Evolutionary conservation across 345 rosid genomes (phyloP).

Genomic region (Psidium guajava): DNA sequence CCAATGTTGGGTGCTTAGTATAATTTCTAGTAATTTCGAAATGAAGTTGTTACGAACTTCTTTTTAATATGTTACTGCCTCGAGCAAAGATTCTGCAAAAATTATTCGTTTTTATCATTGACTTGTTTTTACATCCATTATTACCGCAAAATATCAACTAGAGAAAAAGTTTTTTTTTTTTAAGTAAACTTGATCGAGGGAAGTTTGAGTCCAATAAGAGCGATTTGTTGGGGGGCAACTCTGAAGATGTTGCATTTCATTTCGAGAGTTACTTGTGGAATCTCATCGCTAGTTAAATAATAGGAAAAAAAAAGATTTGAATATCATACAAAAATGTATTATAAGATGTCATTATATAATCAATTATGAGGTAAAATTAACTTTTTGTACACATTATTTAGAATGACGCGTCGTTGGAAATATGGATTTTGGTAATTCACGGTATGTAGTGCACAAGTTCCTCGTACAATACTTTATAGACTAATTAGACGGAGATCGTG

Average conservation of each 20-base stretch:
- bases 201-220: neutral
- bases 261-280: no score
- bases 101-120: neutral
- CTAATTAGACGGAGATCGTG: no score
- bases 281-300: neutral
- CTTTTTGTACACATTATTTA: neutral
- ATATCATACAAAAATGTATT: no score
- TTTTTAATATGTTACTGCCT: neutral
- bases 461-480: no score
- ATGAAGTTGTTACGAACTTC: neutral
- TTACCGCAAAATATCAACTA: neutral
- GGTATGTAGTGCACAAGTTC: no score
- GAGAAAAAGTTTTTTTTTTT: neutral
- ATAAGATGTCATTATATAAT: no score
- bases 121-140: neutral
- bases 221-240: no score
- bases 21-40: neutral
- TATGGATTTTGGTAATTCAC: no score
- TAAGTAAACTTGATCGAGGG: neutral
- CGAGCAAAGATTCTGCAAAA: neutral
- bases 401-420: no score
- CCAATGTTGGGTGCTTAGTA: neutral
- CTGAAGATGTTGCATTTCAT: neutral
- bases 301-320: no score
- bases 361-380: neutral